A percentile compares a stretch with the other conserved stretches of the same genome.
phyloP scores from a whole-genome alignment of 768 basidiomycete species.

The Lactarius sp. region DNA sequence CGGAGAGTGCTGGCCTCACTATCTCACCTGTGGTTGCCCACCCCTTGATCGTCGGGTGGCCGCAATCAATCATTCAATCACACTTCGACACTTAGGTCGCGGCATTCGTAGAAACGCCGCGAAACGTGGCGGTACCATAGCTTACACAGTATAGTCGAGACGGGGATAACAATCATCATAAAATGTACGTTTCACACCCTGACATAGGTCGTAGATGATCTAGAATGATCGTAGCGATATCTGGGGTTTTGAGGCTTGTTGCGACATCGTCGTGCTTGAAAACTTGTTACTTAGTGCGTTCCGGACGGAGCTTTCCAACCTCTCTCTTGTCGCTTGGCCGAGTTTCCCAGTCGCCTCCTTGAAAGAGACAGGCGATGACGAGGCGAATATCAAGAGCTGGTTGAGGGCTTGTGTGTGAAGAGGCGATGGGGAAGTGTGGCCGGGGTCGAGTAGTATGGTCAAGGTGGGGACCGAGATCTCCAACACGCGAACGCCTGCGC shows the following conservation, averaged over 20 bases:
- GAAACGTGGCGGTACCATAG: not conserved
- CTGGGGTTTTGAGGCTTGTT: conserved; percentile 21
- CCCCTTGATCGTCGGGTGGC: not conserved
- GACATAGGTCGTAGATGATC: not conserved
- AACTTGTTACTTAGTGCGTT: conserved; percentile 18
- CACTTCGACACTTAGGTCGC: not conserved
- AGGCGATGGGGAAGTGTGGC: conserved; percentile 7
- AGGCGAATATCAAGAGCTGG: conserved; percentile 24
- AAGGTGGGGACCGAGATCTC: conserved; percentile 23
- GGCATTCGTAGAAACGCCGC: conserved; percentile 3
- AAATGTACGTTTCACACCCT: conserved; percentile 3
- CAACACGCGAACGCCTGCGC: conserved; percentile 20
- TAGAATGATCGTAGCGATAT: conserved; percentile 26
- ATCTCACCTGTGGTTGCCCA: not conserved
- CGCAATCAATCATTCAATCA: not conserved
- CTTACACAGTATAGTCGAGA: conserved; percentile 1
- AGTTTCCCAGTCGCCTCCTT: conserved; percentile 25
- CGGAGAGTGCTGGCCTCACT: not conserved
- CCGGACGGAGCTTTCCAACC: conserved; percentile 23
- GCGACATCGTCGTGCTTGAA: not conserved
- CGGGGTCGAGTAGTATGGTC: conserved; percentile 24
- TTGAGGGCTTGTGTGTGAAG: conserved; percentile 24
- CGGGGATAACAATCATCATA: not conserved
- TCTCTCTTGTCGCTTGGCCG: conserved; percentile 19
- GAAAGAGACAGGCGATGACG: conserved; percentile 24